Conservation (phyloP, 2,329 filamentous ascomycete genomes). For the Cladosporium phlei region DNA sequence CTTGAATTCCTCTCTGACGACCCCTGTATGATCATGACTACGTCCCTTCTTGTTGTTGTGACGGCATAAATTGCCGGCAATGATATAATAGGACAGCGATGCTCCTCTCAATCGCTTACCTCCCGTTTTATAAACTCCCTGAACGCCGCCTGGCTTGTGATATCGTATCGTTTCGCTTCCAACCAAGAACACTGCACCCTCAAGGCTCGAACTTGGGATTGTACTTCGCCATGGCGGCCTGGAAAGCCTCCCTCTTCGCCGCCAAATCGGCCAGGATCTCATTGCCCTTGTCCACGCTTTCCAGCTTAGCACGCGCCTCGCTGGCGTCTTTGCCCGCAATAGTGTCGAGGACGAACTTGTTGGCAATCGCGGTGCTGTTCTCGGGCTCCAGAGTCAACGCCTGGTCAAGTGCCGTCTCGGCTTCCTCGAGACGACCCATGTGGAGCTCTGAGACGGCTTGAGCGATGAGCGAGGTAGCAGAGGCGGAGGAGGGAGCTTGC, state of each 20-base stretch:
- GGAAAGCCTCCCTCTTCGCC: constrained; percentile 84
- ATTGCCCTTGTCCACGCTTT: constrained; percentile 62
- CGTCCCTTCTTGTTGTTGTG: background rate
- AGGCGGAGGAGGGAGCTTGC: constrained; percentile 75
- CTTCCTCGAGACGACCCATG: constrained; percentile 81
- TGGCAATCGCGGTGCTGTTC: constrained; percentile 73
- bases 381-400: constrained; percentile 69
- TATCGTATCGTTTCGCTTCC: background rate
- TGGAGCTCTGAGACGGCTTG: constrained; percentile 91
- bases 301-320: constrained; percentile 51
- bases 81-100: background rate
- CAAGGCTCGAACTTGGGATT: constrained; percentile 69
- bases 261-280: constrained; percentile 66
- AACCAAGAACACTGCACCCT: constrained; percentile 14
- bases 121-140: constrained; percentile 1
- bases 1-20: background rate
- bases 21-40: constrained; percentile 12
- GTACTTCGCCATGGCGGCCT: constrained; percentile 81
- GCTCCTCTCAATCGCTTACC: background rate
- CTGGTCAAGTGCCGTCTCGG: constrained; percentile 77
- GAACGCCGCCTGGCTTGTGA: constrained; percentile 8
- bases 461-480: constrained; percentile 69
- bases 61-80: background rate
- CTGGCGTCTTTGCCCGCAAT: constrained; percentile 67
- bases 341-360: constrained; percentile 72